phyloP scores from a whole-genome alignment of 805 yeast species.

The Zygoascus biomembranicola region DNA sequence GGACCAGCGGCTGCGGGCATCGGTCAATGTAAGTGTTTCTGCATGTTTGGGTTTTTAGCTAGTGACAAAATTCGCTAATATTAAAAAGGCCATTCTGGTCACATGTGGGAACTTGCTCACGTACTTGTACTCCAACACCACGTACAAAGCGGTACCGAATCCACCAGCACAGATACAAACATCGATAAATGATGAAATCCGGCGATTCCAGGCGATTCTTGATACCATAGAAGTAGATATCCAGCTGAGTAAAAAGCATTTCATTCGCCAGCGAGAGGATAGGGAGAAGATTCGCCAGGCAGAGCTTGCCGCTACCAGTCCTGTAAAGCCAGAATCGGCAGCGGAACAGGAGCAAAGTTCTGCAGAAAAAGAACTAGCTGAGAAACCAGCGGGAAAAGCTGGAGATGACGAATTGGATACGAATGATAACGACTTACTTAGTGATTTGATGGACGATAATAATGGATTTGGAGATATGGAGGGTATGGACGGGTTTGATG shows the following conservation, averaged over 20 bases:
- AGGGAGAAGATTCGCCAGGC: conserved; percentile 2
- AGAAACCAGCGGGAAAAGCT: not conserved
- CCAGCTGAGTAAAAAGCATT: conserved; percentile 11
- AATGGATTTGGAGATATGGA: conserved; percentile 3
- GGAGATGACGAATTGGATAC: not conserved
- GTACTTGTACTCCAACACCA: conserved; percentile 8
- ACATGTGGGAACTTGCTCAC: conserved; percentile 14
- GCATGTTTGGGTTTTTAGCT: not conserved
- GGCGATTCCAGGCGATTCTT: conserved; percentile 12
- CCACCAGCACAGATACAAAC: conserved; percentile 17
- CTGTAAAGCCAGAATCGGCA: not conserved
- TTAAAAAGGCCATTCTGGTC: conserved; percentile 10
- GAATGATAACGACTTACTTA: not conserved
- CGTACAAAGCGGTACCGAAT: conserved; percentile 19
- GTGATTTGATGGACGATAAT: not conserved
- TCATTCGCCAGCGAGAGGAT: conserved; percentile 2
- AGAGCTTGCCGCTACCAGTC: not conserved
- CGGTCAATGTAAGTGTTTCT: conserved; percentile 9
- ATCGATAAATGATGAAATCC: conserved; percentile 14
- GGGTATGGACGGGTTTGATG: conserved; percentile 8
- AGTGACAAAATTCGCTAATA: not conserved
- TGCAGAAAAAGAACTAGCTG: not conserved
- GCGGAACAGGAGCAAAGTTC: not conserved
- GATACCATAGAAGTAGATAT: conserved; percentile 17
- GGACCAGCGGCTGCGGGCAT: conserved; percentile 7